Conservation (phyloP, 2,329 filamentous ascomycete species). For the Trichoderma harzianum region DNA sequence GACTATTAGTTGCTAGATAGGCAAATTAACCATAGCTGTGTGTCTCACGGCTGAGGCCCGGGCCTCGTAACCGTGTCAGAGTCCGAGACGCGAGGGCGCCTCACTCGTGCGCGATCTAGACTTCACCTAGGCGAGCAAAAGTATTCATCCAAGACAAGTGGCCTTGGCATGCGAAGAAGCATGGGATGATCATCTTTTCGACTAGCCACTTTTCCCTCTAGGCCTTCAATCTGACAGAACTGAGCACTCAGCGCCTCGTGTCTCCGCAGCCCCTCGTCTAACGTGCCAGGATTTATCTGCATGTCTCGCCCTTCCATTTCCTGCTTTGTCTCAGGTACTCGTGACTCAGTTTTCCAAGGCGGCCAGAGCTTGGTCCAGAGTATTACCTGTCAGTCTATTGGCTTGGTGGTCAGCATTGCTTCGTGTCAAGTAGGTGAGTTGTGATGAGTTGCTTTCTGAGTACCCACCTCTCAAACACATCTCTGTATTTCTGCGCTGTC, state of each 20-base stretch:
- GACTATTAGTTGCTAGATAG: neutral
- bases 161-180: neutral
- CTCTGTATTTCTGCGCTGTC: conserved; percentile 70
- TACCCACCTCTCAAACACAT: conserved; percentile 54
- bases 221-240: neutral
- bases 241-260: neutral
- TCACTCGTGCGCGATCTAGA: neutral
- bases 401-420: neutral
- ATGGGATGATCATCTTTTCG: neutral
- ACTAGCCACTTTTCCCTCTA: neutral
- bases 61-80: neutral
- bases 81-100: neutral
- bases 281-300: neutral
- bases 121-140: neutral
- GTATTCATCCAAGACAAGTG: neutral
- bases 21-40: neutral
- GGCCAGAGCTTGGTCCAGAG: conserved; percentile 19
- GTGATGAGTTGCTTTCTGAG: neutral
- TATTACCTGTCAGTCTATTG: conserved; percentile 18
- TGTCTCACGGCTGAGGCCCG: neutral
- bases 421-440: neutral
- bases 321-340: neutral
- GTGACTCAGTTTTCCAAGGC: conserved; percentile 17
- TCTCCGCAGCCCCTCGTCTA: neutral
- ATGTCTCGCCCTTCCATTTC: neutral